phyloP scores from a whole-genome alignment of 1,139 yeast genomes.

The Suhomyces panamericanus region DNA sequence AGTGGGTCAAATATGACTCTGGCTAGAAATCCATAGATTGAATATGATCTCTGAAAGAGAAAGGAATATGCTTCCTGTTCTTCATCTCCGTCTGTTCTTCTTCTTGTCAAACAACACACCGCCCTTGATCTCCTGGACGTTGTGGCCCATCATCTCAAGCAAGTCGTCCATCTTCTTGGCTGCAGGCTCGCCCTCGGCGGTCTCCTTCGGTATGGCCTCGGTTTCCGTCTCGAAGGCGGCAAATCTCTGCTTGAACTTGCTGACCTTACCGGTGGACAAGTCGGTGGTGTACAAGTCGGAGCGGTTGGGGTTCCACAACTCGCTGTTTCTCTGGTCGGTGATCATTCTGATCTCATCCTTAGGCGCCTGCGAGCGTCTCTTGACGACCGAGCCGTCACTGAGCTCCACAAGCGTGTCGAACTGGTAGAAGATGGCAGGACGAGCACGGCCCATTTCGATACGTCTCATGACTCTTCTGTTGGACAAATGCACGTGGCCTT shows the following conservation, averaged over 20 bases:
- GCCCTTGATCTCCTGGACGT: constrained; percentile 65
- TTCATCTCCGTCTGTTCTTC: constrained; percentile 31
- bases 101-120: constrained; percentile 60
- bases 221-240: constrained; percentile 50
- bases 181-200: constrained; percentile 11
- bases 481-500: constrained; percentile 37
- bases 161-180: constrained; percentile 45
- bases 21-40: too few relatives aligned
- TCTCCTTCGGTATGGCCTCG: constrained; percentile 17
- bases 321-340: constrained; percentile 82
- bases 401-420: constrained; percentile 85
- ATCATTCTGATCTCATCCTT: constrained; percentile 83
- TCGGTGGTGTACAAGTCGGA: constrained; percentile 74
- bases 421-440: constrained; percentile 90
- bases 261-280: constrained; percentile 81
- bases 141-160: constrained; percentile 61
- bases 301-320: constrained; percentile 86
- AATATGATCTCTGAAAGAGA: too few relatives aligned
- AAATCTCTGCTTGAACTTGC: constrained; percentile 79
- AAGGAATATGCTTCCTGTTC: too few relatives aligned
- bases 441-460: constrained; percentile 70
- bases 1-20: too few relatives aligned
- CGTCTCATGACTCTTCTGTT: constrained; percentile 56
- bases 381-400: constrained; percentile 88
- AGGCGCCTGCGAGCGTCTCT: constrained; percentile 84